Percentiles rank a stretch among this genome's conserved stretches.
These are phyloP conservation scores for Myotisia sp. DNA, from an alignment of 2,329 filamentous ascomycete species.

Conservation along the genomic window DNA sequence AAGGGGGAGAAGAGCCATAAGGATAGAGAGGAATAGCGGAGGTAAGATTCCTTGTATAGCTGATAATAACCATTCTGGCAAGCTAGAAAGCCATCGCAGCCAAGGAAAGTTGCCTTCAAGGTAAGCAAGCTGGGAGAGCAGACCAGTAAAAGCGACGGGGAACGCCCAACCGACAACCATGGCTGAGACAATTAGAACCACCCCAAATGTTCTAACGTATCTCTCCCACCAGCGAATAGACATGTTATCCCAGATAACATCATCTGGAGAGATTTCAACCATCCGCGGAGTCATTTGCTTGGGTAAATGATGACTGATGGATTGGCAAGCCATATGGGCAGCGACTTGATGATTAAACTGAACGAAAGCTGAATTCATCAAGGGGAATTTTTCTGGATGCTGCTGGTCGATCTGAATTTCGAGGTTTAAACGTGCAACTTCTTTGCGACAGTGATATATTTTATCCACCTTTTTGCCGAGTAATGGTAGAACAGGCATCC, in stretches of 20 bases:
- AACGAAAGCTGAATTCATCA: slow-evolving; percentile 94
- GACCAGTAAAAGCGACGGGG: slow-evolving; percentile 75
- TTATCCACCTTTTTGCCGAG: slow-evolving; percentile 86
- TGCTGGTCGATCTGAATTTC: slow-evolving; percentile 87
- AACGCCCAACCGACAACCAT: slow-evolving; percentile 85
- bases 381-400: slow-evolving; percentile 67
- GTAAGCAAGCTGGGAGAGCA: slow-evolving; percentile 60
- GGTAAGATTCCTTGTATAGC: slow-evolving; percentile 78
- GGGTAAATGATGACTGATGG: slow-evolving; percentile 76
- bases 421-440: slow-evolving; percentile 73
- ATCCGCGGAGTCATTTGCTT: slow-evolving; percentile 84
- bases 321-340: slow-evolving; percentile 95
- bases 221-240: slow-evolving; percentile 87
- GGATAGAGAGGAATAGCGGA: slow-evolving; percentile 56
- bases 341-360: slow-evolving; percentile 97
- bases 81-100: slow-evolving; percentile 53
- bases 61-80: slow-evolving; percentile 47
- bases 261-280: slow-evolving; percentile 84
- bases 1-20: slow-evolving; percentile 69
- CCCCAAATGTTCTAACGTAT: slow-evolving; percentile 56
- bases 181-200: slow-evolving; percentile 50
- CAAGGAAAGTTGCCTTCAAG: slow-evolving; percentile 53
- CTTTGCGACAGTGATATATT: slow-evolving; percentile 77
- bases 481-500: slow-evolving; percentile 65
- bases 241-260: slow-evolving; percentile 96